These are phyloP conservation scores for Chalaropsis ovoidea DNA, from an alignment of 2,329 filamentous ascomycete genomes.

Conservation along the genomic window DNA sequence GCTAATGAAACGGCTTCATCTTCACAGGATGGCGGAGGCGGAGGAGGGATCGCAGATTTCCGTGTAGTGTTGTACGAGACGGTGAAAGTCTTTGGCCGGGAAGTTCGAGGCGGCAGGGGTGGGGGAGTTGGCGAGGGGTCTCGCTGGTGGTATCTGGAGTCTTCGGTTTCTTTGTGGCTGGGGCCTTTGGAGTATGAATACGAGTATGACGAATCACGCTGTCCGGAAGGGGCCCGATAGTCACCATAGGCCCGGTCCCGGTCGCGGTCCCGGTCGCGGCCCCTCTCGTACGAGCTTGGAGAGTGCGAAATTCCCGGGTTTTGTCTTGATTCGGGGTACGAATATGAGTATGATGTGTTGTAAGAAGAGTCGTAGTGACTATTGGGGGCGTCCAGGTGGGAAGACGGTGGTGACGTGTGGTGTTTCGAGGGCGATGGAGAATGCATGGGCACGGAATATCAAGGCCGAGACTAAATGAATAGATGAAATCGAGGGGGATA, in stretches of 20 bases:
- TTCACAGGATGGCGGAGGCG: constrained; percentile 23
- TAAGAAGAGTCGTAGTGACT: constrained; percentile 16
- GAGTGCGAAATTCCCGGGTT: background rate
- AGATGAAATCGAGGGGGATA: background rate
- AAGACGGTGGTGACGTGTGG: constrained; percentile 16
- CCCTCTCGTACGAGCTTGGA: background rate
- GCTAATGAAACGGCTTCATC: constrained; percentile 22
- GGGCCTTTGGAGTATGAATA: constrained; percentile 3
- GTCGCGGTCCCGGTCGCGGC: constrained; percentile 3
- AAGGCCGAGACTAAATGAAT: constrained; percentile 2
- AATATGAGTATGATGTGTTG: constrained; percentile 14
- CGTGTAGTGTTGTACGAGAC: constrained; percentile 24
- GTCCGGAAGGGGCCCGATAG: background rate
- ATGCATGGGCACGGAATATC: constrained; percentile 23
- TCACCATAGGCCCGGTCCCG: background rate
- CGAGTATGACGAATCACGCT: background rate
- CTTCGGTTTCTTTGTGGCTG: background rate
- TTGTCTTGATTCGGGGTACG: background rate
- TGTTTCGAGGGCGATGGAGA: constrained; percentile 19
- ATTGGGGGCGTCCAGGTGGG: constrained; percentile 18
- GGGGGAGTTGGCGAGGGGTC: constrained; percentile 7
- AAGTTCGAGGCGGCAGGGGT: constrained; percentile 2
- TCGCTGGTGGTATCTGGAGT: background rate
- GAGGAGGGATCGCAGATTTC: constrained; percentile 23
- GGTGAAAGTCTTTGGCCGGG: constrained; percentile 21